These are phyloP conservation scores for Trichosanthes truncata DNA, from an alignment of 306 rosid genomes.

Conservation along the genomic window DNA sequence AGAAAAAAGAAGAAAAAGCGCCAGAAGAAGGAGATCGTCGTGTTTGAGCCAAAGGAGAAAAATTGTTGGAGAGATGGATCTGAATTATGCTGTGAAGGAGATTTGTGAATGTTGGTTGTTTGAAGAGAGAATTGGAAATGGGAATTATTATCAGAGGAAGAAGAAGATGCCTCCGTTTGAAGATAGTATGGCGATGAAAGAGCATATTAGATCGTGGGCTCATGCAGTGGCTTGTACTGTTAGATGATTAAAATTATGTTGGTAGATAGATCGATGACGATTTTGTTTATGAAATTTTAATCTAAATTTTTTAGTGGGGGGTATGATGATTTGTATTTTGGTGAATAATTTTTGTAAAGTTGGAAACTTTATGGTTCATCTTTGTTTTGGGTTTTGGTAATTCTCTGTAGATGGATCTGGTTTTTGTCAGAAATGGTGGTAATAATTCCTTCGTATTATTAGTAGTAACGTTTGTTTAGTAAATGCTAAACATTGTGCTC, in stretches of 20 bases:
- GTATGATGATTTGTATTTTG: background rate
- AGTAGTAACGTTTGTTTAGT: background rate
- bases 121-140: background rate
- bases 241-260: constrained; percentile 16
- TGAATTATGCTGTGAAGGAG: constrained; percentile 15
- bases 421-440: background rate
- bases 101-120: constrained; percentile 2
- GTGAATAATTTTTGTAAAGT: background rate
- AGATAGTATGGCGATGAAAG: constrained; percentile 55
- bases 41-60: background rate
- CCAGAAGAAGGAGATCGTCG: background rate
- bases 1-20: background rate
- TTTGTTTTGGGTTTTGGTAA: background rate
- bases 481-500: too few species aligned
- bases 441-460: background rate
- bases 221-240: constrained; percentile 55
- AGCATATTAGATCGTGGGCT: constrained; percentile 71
- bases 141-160: background rate
- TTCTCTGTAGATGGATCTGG: background rate
- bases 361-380: background rate
- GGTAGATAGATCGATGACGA: background rate
- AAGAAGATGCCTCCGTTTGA: constrained; percentile 28
- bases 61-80: constrained; percentile 23
- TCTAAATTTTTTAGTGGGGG: background rate
- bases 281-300: background rate